Conservation (phyloP, 2,329 filamentous ascomycete genomes). For the Macrophomina pseudophaseolina region DNA sequence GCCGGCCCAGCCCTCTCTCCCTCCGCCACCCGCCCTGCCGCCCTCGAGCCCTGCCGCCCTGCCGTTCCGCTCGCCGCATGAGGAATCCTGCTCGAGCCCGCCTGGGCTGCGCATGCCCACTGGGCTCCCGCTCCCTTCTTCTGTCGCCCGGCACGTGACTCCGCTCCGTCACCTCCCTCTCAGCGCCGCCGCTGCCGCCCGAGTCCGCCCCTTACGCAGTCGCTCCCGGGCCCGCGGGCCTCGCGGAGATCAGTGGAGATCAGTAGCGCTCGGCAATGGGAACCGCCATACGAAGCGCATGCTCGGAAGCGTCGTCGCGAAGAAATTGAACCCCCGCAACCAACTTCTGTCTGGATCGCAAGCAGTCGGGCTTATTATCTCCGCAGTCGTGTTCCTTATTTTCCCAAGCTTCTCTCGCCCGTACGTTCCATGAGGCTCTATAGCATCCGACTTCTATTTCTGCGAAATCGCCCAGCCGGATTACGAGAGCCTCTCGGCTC, state of each 20-base stretch:
- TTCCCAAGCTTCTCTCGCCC: too few species aligned
- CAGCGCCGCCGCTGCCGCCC: neutral
- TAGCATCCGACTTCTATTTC: too few species aligned
- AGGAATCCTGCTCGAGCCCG: neutral
- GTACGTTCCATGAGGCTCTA: too few species aligned
- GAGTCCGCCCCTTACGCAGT: neutral
- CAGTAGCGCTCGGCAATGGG: neutral
- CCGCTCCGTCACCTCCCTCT: neutral
- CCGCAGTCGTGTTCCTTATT: too few species aligned
- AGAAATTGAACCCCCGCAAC: too few species aligned
- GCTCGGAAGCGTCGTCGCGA: neutral
- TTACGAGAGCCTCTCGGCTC: too few species aligned
- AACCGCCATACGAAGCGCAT: neutral
- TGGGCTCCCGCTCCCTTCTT: too few species aligned
- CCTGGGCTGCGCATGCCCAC: neutral
- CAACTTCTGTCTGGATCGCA: too few species aligned
- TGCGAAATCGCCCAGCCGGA: too few species aligned
- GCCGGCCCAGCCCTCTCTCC: neutral
- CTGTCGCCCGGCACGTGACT: neutral
- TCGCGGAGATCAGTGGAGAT: neutral
- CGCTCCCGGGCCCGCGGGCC: neutral
- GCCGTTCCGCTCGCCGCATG: constrained; percentile 4
- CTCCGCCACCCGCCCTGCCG: constrained; percentile 1
- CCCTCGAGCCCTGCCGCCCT: neutral
- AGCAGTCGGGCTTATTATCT: too few species aligned